Base-by-base conservation (phyloP, 345 rosid species). In the Noccaea bulbosa region DNA sequence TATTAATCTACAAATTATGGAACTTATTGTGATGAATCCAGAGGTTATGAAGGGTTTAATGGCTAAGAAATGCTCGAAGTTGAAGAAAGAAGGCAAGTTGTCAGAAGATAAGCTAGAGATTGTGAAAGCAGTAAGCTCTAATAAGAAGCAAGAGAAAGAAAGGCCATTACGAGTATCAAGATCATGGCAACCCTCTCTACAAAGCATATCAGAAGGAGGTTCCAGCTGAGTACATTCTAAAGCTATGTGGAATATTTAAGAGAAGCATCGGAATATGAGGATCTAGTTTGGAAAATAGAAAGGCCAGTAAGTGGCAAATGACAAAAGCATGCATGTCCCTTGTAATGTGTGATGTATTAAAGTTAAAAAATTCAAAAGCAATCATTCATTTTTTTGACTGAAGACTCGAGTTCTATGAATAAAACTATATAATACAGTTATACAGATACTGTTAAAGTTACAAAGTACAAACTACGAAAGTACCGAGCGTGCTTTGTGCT, bases 171-270 rank as follows among this genome's bases (percentile, higher is more conserved):
- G 79, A 69, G 65, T 82, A 84, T 80, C 88, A 79, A 87, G 82
- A 77, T 77, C 89, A 45, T 93, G 98, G 97, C 96, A 91, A 50
- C 98, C 98, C 24, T 87, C 96, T n/a, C 78, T 93, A 8, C 72
- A 86, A 71, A 93, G 94, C 91, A 93, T 91, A 80, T 84, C 86
- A 6, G 97, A 93, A 76, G 87, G 88, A 65, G 87, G 88, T 59
- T 78, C 82, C 63, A 83, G 76, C 78, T 84, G 33, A 83, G 45
- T 22, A 61, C 72, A 10, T 15, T 50, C 39, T 49, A 48, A 30
- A 58, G 22, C 54, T 33, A 6, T 58, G 53, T 61, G 62, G 24
- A 34, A 3, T 5, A 33, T 20, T 20, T 16, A 43, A 43, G 46
- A 66, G 54, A 57, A 47, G 20, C 22, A 40, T 74, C 9, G 35